Evolutionary conservation across 164 flowering plant species (phyloP).

Genomic region (Warburgia ugandensis): DNA sequence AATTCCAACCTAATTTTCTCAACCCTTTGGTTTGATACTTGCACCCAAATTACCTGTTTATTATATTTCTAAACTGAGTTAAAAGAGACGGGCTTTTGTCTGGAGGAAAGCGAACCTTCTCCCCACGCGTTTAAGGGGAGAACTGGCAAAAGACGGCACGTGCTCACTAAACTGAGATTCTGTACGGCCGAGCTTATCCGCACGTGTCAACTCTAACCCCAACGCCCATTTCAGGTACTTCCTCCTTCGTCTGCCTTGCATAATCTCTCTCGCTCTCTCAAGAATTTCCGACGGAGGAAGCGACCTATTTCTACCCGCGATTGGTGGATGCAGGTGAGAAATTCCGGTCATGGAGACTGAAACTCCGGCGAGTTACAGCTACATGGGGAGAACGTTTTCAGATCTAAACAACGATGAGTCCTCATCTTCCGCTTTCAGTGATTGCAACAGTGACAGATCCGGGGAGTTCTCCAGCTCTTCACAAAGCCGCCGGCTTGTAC

Average conservation of each 20-base stretch:
- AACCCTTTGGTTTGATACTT: too few relatives aligned
- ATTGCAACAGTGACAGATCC: conserved; percentile 74
- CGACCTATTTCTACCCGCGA: too few relatives aligned
- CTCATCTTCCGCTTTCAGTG: conserved; percentile 60
- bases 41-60: too few relatives aligned
- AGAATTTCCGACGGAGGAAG: too few relatives aligned
- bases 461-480: conserved; percentile 60
- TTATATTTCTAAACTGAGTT: too few relatives aligned
- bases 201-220: not conserved
- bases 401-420: conserved; percentile 28
- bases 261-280: not conserved
- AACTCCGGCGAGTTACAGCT: conserved; percentile 20
- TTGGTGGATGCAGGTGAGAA: not conserved
- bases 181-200: not conserved
- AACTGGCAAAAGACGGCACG: too few relatives aligned
- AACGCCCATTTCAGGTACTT: not conserved
- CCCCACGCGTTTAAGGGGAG: too few relatives aligned
- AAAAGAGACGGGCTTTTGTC: too few relatives aligned
- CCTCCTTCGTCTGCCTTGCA: not conserved
- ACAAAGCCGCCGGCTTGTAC: conserved; percentile 29
- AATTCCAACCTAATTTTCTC: too few relatives aligned
- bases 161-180: too few relatives aligned
- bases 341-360: conserved; percentile 5
- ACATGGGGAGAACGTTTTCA: conserved; percentile 36
- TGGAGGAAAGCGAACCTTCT: too few relatives aligned